Percentiles rank a stretch among this genome's conserved stretches.
phyloP scores from a whole-genome alignment of 2,329 filamentous ascomycete genomes.

The Clonostachys rhizophaga region DNA sequence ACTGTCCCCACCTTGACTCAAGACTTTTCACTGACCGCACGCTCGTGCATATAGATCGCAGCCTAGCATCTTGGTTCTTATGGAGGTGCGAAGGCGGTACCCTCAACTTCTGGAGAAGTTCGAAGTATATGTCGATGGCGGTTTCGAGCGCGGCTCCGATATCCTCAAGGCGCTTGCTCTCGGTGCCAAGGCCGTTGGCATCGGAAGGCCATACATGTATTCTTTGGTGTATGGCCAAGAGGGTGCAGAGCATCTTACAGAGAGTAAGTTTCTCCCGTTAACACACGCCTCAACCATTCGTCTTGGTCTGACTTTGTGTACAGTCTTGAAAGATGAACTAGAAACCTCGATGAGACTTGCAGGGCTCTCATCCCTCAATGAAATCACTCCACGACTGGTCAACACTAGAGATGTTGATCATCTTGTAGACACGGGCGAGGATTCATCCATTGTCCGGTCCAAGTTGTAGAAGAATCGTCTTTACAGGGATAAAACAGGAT shows the following conservation, averaged over 20 bases:
- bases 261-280: slow-evolving; percentile 37
- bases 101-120: slow-evolving; percentile 43
- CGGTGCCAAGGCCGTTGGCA: slow-evolving; percentile 47
- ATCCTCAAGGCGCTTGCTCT: slow-evolving; percentile 49
- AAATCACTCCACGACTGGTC: slow-evolving; percentile 16
- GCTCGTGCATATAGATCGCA: slow-evolving; percentile 17
- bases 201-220: slow-evolving; percentile 48
- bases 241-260: slow-evolving; percentile 47
- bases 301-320: neutral
- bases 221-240: slow-evolving; percentile 48
- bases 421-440: slow-evolving; percentile 10
- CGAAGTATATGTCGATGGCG: slow-evolving; percentile 49
- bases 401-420: slow-evolving; percentile 23
- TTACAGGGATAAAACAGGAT: no score
- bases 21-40: neutral
- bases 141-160: slow-evolving; percentile 46
- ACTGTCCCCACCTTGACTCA: slow-evolving; percentile 10
- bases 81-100: slow-evolving; percentile 43
- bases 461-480: neutral
- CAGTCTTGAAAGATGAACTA: slow-evolving; percentile 21
- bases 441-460: neutral
- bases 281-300: neutral
- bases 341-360: slow-evolving; percentile 20
- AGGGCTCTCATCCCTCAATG: slow-evolving; percentile 17
- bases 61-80: slow-evolving; percentile 42